Base-by-base conservation (phyloP, 345 rosid species). In the Murraya paniculata region DNA sequence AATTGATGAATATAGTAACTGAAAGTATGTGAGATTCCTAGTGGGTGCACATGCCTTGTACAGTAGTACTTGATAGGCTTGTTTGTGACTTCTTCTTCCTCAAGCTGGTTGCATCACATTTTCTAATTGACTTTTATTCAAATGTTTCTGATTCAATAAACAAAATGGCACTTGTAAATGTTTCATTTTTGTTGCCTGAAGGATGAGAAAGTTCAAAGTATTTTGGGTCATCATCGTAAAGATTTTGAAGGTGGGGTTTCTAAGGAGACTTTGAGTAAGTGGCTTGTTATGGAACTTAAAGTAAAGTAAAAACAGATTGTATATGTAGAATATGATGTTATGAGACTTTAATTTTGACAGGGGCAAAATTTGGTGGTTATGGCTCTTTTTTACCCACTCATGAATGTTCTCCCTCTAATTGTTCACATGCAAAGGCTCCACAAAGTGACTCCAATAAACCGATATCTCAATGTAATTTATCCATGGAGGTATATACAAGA, bases 371-470 rank as follows among this genome's bases (percentile, higher is more conserved):
- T 82, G 88, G 85, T 77, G 86, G 83, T 16, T 91, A 90, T 83
- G 97, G 98, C 77, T 87, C 97, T 28, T 94, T 94, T 86, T 84
- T 94, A 84, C 90, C 88, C 68, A 55, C 84, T 59, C 73, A 86
- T 76, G 87, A 83, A 67, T 80, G 85, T 41, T 77, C 79, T 2
- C 78, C 84, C 41, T 72, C 81, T 16, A 59, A 39, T 78, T 75
- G 77, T 65, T 70, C 85, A 73, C 77, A 38, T 79, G 84, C 84
- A 81, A 85, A 80, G 78, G 80, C 79, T 84, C 82, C 84, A 64
- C 68, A 72, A 14, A 84, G 74, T 68, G 83, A 78, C 73, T 82
- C 68, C 67, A 53, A 68, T 67, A 56, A 65, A 68, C 73, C 58
- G 81, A 85, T 71, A 78, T 81, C 86, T 78, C 74, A 78, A 62